These are phyloP conservation scores for Coemansia sp. DNA, from an alignment of 192 early-diverging fungal genomes.

Conservation along the genomic window DNA sequence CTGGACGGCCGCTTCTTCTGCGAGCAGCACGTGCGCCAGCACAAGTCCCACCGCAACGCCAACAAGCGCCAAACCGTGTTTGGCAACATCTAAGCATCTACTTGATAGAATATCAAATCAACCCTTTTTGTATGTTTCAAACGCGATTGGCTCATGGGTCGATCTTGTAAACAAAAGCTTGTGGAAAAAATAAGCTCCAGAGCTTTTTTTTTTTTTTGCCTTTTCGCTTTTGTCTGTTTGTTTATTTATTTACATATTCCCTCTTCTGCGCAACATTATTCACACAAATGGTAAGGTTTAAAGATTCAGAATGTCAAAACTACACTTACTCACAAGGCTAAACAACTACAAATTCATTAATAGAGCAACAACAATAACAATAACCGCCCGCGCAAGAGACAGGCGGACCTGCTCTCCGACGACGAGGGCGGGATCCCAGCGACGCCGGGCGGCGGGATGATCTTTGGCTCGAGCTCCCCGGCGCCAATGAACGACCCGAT, in stretches of 20 bases:
- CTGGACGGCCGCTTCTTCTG: constrained; percentile 45
- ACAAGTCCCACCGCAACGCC: constrained; percentile 19
- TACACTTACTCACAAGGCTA: too few relatives aligned
- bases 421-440: constrained; percentile 24
- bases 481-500: constrained; percentile 10
- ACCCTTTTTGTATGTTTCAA: neutral
- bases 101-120: neutral
- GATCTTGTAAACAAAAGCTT: neutral
- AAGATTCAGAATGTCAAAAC: too few relatives aligned
- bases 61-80: constrained; percentile 47
- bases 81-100: constrained; percentile 21
- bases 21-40: constrained; percentile 44
- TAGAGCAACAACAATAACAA: constrained; percentile 1
- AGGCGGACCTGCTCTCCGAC: constrained; percentile 38
- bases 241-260: neutral
- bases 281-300: neutral
- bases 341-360: neutral
- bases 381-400: constrained; percentile 32
- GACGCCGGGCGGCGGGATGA: constrained; percentile 49
- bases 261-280: neutral
- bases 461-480: constrained; percentile 46
- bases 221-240: neutral
- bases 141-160: neutral
- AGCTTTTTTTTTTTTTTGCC: neutral
- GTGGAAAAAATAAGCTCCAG: neutral